Base-by-base conservation (phyloP, 352 stramenopile species). In the Elongisporangium anandrum region DNA sequence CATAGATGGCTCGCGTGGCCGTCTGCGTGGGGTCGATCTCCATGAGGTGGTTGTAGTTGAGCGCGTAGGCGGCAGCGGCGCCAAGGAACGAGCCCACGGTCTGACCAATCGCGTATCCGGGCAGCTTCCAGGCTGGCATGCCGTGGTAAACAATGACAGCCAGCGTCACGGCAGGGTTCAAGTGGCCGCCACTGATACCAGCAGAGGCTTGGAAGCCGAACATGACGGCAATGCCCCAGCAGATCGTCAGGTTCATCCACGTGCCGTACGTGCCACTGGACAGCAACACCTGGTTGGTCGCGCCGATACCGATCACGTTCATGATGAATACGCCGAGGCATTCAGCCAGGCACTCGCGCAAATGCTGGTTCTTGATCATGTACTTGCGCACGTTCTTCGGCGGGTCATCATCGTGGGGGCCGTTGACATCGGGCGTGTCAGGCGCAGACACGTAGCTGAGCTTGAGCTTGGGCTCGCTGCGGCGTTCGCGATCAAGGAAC, bases 281-380 rank as follows among this genome's bases (percentile, higher is more conserved):
- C 17, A 81, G 72, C 20, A 73, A 61, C 22, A 72, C 69, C 53
- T 77, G 69, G 21, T 64, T 69, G 50, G 66, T 69, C 3, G 61
- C 66, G 34, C 63, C 72, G 54, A 76, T 50, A 1, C 71, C 71
- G 54, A 81, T 76, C 39, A 54, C 61, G 57, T 64, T 77, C 63
- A 78, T 73, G 65, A 81, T 61, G 60, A 81, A 74, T 26, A 70
- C 66, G 26, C 60, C 69, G 45, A 76, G 54, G 58, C 69, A 74
- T 60, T 81, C 72, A 34, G 69, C 70, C 15, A 69, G 55, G 50
- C 67, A 53, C 54, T 81, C 69, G 53, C 69, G 72, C 15, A 66
- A n/a, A 29, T 57, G 22, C 48, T 65, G 50, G 60, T 59, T 75
- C 62, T 81, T 73, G 61, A 76, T 54, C 17, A 64, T 68, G 52